A percentile compares a stretch with the other conserved stretches of the same genome.
Evolutionary conservation across 2,329 filamentous ascomycete species (phyloP).

Genomic region (Coniochaeta hoffmannii): DNA sequence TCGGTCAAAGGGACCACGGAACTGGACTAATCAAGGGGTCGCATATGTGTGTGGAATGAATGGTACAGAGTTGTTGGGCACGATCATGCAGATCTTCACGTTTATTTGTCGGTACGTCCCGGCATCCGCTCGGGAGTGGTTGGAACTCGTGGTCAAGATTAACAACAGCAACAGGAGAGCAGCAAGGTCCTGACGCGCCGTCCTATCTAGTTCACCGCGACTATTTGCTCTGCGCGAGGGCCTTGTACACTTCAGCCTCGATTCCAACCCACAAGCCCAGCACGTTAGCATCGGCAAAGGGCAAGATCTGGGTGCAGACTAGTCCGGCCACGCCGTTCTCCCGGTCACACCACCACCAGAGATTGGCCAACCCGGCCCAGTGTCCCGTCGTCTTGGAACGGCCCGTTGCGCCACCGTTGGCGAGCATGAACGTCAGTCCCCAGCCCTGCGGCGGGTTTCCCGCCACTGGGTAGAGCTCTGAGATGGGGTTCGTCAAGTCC

Average conservation of each 20-base stretch:
- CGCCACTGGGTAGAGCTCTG: conserved; percentile 38
- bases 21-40: no score
- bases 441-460: conserved; percentile 48
- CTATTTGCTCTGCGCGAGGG: not conserved
- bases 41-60: no score
- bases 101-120: no score
- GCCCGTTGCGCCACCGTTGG: conserved; percentile 35
- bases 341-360: conserved; percentile 52
- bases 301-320: conserved; percentile 36
- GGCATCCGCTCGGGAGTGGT: no score
- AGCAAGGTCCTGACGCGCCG: no score
- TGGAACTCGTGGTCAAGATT: no score
- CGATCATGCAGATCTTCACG: no score
- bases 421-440: conserved; percentile 50
- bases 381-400: conserved; percentile 37
- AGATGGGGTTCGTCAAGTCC: conserved; percentile 33
- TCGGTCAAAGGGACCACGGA: no score
- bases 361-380: conserved; percentile 50
- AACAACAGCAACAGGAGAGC: no score
- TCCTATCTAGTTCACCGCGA: not conserved
- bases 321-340: conserved; percentile 46
- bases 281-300: conserved; percentile 31
- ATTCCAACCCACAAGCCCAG: conserved; percentile 25
- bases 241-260: conserved; percentile 24
- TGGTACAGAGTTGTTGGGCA: no score